These are phyloP conservation scores for Syzygium oleosum DNA, from an alignment of 345 rosid genomes.

Conservation along the genomic window DNA sequence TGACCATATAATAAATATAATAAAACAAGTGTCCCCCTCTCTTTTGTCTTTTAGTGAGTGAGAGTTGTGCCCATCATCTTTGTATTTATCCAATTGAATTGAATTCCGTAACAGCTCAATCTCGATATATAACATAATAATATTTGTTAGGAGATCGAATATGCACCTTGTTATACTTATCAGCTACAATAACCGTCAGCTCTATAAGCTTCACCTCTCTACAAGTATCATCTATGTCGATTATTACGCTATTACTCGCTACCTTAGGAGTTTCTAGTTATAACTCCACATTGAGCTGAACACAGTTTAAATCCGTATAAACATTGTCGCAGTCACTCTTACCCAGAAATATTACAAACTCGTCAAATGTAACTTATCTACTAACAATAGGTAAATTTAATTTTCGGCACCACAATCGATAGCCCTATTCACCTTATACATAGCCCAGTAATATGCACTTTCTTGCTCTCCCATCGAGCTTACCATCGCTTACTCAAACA, in stretches of 20 bases:
- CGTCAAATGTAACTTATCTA: not conserved
- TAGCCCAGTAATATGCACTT: not conserved
- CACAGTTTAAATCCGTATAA: rapidly evolving
- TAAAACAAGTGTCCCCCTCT: too few relatives aligned
- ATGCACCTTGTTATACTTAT: not conserved
- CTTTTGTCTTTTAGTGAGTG: too few relatives aligned
- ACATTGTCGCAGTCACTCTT: not conserved
- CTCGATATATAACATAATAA: not conserved
- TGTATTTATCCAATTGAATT: too few relatives aligned
- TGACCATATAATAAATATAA: too few relatives aligned
- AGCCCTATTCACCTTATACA: not conserved
- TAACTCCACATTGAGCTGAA: not conserved
- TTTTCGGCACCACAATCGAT: not conserved
- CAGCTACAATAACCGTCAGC: not conserved
- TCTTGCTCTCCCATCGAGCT: not conserved
- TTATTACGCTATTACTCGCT: not conserved
- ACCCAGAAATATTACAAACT: rapidly evolving
- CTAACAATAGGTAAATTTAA: not conserved
- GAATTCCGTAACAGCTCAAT: too few relatives aligned
- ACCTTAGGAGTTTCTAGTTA: not conserved
- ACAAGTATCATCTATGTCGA: rapidly evolving
- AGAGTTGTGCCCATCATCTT: too few relatives aligned
- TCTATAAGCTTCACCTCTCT: rapidly evolving
- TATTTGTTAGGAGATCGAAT: rapidly evolving
- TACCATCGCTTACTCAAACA: not conserved